A percentile compares a stretch with the other conserved stretches of the same genome.
Evolutionary conservation across 2,329 filamentous ascomycete genomes (phyloP).

Genomic region (Alternaria metachromatica): DNA sequence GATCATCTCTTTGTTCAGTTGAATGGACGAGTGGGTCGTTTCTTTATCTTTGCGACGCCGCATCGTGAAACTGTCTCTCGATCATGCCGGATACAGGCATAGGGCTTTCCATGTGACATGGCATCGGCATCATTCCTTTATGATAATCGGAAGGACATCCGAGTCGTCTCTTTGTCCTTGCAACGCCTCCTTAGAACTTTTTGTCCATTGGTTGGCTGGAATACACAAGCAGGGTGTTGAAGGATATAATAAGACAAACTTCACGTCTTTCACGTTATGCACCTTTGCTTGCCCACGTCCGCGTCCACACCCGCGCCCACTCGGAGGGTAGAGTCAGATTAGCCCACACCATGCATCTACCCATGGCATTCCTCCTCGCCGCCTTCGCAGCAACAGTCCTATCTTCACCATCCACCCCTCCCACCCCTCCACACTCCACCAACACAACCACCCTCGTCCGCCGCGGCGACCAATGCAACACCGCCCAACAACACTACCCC

Average conservation of each 20-base stretch:
- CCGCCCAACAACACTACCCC: neutral
- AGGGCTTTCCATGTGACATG: neutral
- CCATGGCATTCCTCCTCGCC: neutral
- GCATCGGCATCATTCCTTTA: neutral
- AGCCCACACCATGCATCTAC: neutral
- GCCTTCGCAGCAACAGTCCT: neutral
- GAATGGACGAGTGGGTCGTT: neutral
- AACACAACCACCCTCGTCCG: neutral
- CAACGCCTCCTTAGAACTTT: neutral
- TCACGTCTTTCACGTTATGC: neutral
- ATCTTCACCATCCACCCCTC: neutral
- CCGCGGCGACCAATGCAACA: neutral
- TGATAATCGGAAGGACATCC: neutral
- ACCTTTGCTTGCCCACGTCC: neutral
- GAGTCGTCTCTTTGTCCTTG: neutral
- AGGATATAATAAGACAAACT: neutral
- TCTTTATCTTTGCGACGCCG: neutral
- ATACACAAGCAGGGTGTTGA: neutral
- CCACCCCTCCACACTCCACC: neutral
- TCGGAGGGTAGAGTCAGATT: neutral
- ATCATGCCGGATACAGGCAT: neutral
- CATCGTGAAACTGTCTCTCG: neutral
- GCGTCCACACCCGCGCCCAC: neutral
- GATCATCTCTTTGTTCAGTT: neutral
- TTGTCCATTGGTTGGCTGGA: neutral